Conservation (phyloP, 148 eudicot genomes). For the Tetragonia tetragonoides region DNA sequence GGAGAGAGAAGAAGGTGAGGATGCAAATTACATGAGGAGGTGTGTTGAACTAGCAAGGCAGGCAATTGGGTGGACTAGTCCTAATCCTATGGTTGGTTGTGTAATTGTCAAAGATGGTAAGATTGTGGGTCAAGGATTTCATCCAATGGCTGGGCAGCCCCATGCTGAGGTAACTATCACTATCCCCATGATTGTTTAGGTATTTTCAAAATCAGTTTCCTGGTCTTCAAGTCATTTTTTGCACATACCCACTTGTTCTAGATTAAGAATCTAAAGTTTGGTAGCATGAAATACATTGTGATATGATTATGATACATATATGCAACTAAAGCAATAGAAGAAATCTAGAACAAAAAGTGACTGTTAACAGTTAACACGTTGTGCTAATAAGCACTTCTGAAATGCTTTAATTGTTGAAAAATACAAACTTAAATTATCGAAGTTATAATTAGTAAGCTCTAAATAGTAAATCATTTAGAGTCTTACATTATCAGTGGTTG, state of each 20-base stretch:
- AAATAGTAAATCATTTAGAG: no score
- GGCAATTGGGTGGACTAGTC: conserved; percentile 83
- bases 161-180: conserved; percentile 77
- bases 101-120: conserved; percentile 79
- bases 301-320: neutral
- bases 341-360: no score
- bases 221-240: neutral
- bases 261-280: neutral
- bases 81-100: conserved; percentile 99
- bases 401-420: no score
- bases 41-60: conserved; percentile 73
- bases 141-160: conserved; percentile 96
- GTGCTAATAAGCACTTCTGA: no score
- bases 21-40: conserved; percentile 80
- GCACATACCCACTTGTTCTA: neutral
- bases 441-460: no score
- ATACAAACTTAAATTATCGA: no score
- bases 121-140: conserved; percentile 95
- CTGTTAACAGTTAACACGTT: no score
- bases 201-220: no score
- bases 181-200: neutral
- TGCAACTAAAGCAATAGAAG: neutral
- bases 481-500: no score
- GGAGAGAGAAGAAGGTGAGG: conserved; percentile 33
- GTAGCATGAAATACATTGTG: conserved; percentile 6